Base-by-base conservation (phyloP, 2,329 filamentous ascomycete species). In the Sclerotinia glacialis region DNA sequence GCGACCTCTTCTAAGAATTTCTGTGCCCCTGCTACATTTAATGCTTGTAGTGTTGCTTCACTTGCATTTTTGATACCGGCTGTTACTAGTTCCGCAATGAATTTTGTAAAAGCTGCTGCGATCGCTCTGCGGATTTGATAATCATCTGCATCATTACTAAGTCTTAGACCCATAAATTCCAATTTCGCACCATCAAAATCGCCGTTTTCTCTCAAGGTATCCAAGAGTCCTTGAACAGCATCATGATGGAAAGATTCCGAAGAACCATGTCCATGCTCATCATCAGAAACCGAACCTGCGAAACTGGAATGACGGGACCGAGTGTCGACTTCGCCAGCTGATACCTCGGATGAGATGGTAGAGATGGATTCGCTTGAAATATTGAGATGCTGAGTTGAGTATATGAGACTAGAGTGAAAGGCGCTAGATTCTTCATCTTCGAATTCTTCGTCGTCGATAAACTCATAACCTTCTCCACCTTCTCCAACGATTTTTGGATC, bases 81-180 rank as follows among this genome's bases (percentile, higher is more conserved):
- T 34, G 82, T 82, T 65, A 86, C 81, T 31, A 97, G 83, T 76
- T 93, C 89, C 7, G 87, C 84, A 55, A 93, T 89, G 67, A 90
- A 89, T 74, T 91, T 92, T 73, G 92, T 90, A 76, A 98, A 94
- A 0, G 93, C 91, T 2, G 89, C 86, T 2, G 92, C 92, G 31
- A 98, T 89, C 21, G 95, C 93, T 44, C 89, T 89, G 54, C 94
- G 91, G 74, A 98, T 91, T 77, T 95, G 90, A 71, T 89, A 85
- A 74, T 97, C 94, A 0, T 92, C 93, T 2, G 95, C 95, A 74
- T 98, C 92, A 74, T 91, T 92, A 65, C 89, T 90, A 77, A 99
- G 91, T 14, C 94, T 89, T n/a, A 98, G 83, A 56, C 92, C 91
- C 81, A 93, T 96, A 69, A 99, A 90, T 77, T 99, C 95, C 44